Conservation (phyloP, 345 rosid species). For the Bruguiera sexangula region DNA sequence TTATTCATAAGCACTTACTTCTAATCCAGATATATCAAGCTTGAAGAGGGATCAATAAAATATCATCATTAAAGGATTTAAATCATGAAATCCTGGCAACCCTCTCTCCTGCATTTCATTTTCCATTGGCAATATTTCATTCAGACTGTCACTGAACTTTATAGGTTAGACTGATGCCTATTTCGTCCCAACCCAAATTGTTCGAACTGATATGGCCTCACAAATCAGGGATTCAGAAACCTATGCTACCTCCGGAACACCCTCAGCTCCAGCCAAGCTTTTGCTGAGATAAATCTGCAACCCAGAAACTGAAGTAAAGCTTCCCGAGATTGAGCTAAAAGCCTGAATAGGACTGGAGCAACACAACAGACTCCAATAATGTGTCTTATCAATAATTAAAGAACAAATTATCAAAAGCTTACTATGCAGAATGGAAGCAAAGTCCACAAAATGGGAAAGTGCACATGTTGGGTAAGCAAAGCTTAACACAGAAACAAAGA, state of each 20-base stretch:
- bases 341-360: conserved; percentile 8
- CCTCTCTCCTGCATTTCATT: conserved; percentile 12
- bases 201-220: conserved; percentile 23
- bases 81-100: neutral
- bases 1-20: neutral
- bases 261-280: conserved; percentile 35
- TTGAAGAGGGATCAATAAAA: neutral
- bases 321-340: conserved; percentile 33
- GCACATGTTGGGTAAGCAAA: neutral
- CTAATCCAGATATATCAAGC: conserved; percentile 1
- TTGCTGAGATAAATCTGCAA: conserved; percentile 36
- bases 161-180: conserved; percentile 10
- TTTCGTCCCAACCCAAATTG: conserved; percentile 14
- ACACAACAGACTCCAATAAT: conserved; percentile 5
- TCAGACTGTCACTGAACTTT: conserved; percentile 15
- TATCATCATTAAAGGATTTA: neutral
- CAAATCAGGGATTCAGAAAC: conserved; percentile 18
- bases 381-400: conserved; percentile 1
- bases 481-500: too few relatives aligned
- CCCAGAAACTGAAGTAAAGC: conserved; percentile 41
- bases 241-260: conserved; percentile 29
- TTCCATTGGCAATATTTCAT: conserved; percentile 8
- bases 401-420: conserved; percentile 7
- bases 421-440: neutral
- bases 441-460: neutral